Evolutionary conservation across 805 yeast species (phyloP).

Genomic region (Zygosaccharomyces siamensis): DNA sequence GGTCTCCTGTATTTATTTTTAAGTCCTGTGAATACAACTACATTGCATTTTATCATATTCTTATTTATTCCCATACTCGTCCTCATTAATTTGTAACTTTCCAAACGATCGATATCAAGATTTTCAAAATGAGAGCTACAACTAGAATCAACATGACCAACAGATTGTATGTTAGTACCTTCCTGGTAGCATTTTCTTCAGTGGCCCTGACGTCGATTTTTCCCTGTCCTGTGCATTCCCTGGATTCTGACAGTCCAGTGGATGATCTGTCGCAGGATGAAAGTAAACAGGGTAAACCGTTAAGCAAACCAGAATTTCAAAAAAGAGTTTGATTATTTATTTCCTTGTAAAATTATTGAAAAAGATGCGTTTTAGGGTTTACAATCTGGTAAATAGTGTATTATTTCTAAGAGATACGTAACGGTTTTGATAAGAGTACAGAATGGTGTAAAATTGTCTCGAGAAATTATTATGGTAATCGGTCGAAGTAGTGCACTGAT

Average conservation of each 20-base stretch:
- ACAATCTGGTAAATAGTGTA: not conserved
- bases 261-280: conserved; percentile 17
- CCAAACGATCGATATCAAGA: not conserved
- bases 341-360: not conserved
- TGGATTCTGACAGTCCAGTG: conserved; percentile 39
- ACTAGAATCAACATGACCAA: conserved; percentile 50
- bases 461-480: too few relatives aligned
- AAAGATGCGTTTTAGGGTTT: not conserved
- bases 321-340: not conserved
- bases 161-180: conserved; percentile 53
- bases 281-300: conserved; percentile 1
- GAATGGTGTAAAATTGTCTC: too few relatives aligned
- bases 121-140: conserved; percentile 43
- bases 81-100: too few relatives aligned
- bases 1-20: not conserved
- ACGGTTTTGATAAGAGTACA: not conserved
- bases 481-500: too few relatives aligned
- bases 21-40: conserved; percentile 2
- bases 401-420: not conserved
- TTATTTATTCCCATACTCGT: too few relatives aligned
- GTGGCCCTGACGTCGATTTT: conserved; percentile 41
- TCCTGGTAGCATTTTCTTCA: conserved; percentile 52
- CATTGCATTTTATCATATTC: not conserved
- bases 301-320: not conserved
- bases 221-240: conserved; percentile 43